phyloP scores from a whole-genome alignment of 805 yeast species.

The Metschnikowia henanensis region DNA sequence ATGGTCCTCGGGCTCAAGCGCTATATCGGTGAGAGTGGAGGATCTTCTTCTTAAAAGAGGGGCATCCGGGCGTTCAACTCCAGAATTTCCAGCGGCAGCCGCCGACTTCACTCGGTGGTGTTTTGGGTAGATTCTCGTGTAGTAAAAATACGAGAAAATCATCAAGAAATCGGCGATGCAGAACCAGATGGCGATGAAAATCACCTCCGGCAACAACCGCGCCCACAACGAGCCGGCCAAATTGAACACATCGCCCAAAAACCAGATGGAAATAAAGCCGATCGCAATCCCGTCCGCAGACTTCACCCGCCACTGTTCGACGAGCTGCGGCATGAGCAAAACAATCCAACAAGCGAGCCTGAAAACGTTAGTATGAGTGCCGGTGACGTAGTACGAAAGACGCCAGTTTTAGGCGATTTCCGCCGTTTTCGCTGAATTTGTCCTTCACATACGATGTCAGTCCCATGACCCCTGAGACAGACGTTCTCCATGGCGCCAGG shows the following conservation, averaged over 20 bases:
- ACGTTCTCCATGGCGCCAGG: slow-evolving; percentile 30
- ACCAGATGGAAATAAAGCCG: slow-evolving; percentile 67
- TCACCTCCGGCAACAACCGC: slow-evolving; percentile 63
- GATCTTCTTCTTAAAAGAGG: slow-evolving; percentile 50
- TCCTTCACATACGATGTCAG: slow-evolving; percentile 51
- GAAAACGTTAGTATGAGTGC: background rate
- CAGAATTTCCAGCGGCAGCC: background rate
- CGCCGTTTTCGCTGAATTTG: background rate
- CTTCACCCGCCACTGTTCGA: slow-evolving; percentile 78
- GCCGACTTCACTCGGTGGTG: slow-evolving; percentile 22
- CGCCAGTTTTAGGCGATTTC: background rate
- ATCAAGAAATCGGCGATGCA: slow-evolving; percentile 66
- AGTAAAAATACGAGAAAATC: slow-evolving; percentile 58
- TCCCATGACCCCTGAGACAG: slow-evolving; percentile 64
- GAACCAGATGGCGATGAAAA: slow-evolving; percentile 74
- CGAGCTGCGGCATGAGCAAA: slow-evolving; percentile 69
- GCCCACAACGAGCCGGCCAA: slow-evolving; percentile 72
- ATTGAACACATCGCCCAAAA: slow-evolving; percentile 69
- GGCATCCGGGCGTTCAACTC: slow-evolving; percentile 19
- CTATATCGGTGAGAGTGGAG: slow-evolving; percentile 51
- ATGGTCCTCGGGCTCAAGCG: slow-evolving; percentile 47
- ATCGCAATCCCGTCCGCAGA: slow-evolving; percentile 77
- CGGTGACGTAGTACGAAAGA: background rate
- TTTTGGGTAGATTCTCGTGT: slow-evolving; percentile 46
- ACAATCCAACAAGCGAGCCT: slow-evolving; percentile 81